Conservation (phyloP, 163 green algal species). For the Scenedesmus sp. region DNA sequence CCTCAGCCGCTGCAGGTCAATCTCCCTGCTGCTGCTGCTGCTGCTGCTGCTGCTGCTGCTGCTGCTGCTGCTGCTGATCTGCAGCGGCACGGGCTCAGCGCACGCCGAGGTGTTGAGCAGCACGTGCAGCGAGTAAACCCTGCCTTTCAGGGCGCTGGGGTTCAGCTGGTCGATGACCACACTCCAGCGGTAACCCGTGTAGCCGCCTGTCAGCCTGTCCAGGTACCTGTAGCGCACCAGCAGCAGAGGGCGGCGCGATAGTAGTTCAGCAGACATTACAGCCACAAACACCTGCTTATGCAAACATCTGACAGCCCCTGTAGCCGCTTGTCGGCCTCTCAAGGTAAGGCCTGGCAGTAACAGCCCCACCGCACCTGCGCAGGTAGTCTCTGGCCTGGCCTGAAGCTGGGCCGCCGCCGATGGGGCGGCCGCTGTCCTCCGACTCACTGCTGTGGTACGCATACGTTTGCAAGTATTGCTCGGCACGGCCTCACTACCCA, state of each 20-base stretch:
- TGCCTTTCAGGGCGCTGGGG: neutral
- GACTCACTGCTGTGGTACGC: too few species aligned
- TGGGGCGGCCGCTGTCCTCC: too few species aligned
- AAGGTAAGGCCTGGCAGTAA: too few species aligned
- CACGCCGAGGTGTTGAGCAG: neutral
- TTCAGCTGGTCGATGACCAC: neutral
- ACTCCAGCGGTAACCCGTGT: constrained; percentile 17
- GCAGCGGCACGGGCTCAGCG: neutral
- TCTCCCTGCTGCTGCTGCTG: neutral
- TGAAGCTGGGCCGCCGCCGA: too few species aligned
- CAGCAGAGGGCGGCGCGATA: too few species aligned
- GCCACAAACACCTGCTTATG: neutral
- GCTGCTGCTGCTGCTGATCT: neutral
- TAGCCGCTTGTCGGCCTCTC: too few species aligned
- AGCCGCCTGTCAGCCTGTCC: neutral
- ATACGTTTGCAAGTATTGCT: too few species aligned
- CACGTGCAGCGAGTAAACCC: constrained; percentile 18
- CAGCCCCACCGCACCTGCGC: too few species aligned
- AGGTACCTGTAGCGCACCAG: neutral
- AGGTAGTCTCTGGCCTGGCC: too few species aligned
- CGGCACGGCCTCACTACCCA: too few species aligned
- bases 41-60: neutral
- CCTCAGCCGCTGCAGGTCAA: neutral
- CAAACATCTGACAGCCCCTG: neutral
- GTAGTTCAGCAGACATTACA: too few species aligned